A percentile compares a stretch with the other conserved stretches of the same genome.
phyloP scores from a whole-genome alignment of 495 filamentous ascomycete species.

The Aspergillus kassunensis region DNA sequence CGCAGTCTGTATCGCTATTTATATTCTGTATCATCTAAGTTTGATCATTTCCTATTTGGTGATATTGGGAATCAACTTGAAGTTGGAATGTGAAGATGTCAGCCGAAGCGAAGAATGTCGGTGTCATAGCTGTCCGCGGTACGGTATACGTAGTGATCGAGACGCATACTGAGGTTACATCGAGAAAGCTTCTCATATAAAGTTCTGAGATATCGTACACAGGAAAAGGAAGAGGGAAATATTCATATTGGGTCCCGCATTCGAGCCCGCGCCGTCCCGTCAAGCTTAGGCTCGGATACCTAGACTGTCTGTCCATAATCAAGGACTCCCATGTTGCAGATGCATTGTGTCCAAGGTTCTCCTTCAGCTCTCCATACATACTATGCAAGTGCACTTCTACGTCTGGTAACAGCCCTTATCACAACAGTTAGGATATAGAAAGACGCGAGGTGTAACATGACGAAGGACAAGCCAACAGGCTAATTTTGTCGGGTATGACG shows the following conservation, averaged over 20 bases:
- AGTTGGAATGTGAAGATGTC: conserved; percentile 12
- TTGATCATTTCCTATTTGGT: conserved; percentile 7
- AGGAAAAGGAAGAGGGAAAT: conserved; percentile 3
- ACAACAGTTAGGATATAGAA: no score
- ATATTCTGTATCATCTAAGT: background rate
- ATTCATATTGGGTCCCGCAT: conserved; percentile 19
- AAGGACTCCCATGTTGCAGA: no score
- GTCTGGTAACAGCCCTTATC: background rate
- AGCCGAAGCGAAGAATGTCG: no score
- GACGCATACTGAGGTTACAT: no score
- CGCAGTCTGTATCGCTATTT: background rate
- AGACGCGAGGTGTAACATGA: conserved; percentile 1
- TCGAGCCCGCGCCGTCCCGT: conserved; percentile 41
- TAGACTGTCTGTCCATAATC: no score
- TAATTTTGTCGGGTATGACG: conserved; percentile 1
- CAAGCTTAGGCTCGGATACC: conserved; percentile 47
- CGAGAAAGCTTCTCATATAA: conserved; percentile 6
- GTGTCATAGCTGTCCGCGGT: no score
- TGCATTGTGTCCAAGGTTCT: no score
- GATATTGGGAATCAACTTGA: background rate
- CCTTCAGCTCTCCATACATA: no score
- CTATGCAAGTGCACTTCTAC: no score
- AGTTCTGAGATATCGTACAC: conserved; percentile 7
- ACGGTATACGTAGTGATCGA: no score
- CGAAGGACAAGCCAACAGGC: background rate